A percentile compares a stretch with the other conserved stretches of the same genome.
Evolutionary conservation across 257 asterid species (phyloP).

Genomic region (Primulina huaijiensis): DNA sequence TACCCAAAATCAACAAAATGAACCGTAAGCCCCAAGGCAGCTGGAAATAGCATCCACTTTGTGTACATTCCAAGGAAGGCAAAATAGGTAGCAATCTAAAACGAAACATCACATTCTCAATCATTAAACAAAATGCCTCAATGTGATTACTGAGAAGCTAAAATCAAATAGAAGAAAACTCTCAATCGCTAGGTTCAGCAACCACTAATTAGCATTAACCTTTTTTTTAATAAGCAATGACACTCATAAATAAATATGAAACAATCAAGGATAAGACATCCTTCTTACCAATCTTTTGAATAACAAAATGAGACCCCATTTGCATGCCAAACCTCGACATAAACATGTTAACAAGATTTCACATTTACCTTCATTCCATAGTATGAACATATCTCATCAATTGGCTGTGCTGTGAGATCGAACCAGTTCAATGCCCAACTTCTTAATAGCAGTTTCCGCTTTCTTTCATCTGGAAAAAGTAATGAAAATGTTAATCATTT

Average conservation of each 20-base stretch:
- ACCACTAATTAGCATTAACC: background rate
- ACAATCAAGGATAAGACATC: background rate
- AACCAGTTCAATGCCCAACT: conserved; percentile 96
- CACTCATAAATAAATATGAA: too few species aligned
- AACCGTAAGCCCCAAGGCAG: conserved; percentile 66
- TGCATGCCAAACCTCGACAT: background rate
- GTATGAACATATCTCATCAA: conserved; percentile 81
- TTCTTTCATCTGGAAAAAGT: conserved; percentile 58
- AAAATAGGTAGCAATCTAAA: conserved; percentile 87
- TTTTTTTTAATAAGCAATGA: background rate
- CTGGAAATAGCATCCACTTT: conserved; percentile 91
- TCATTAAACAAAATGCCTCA: background rate
- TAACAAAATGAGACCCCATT: background rate
- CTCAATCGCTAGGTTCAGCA: conserved; percentile 3
- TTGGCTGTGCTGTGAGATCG: conserved; percentile 83
- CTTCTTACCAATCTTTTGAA: background rate
- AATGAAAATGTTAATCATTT: conserved; percentile 13
- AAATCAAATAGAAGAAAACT: conserved; percentile 17
- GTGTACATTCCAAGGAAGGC: conserved; percentile 93
- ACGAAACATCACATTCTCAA: background rate
- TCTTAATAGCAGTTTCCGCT: conserved; percentile 75
- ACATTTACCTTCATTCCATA: conserved; percentile 74
- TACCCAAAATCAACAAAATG: conserved; percentile 88
- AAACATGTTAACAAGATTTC: background rate
- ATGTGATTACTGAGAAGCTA: conserved; percentile 12